Conservation (phyloP, 2,329 filamentous ascomycete genomes). For the Alternaria solani region DNA sequence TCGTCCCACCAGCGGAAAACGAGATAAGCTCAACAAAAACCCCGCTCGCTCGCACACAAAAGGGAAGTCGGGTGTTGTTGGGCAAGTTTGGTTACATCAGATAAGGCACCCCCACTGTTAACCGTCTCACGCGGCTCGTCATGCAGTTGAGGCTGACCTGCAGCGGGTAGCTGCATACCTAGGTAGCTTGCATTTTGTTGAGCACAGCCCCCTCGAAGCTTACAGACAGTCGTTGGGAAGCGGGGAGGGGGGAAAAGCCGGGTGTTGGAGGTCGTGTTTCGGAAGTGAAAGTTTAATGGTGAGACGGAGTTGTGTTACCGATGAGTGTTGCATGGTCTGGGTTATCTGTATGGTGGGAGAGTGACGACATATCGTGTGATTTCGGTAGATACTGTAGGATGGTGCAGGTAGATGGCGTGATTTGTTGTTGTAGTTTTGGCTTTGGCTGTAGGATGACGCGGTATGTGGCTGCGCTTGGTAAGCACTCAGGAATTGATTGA, state of each 20-base stretch:
- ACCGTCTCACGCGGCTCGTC: background rate
- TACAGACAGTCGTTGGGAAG: background rate
- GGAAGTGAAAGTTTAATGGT: background rate
- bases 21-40: conserved; percentile 13
- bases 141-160: conserved; percentile 14
- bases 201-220: background rate
- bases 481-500: background rate
- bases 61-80: background rate
- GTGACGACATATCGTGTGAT: background rate
- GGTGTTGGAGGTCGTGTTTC: background rate
- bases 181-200: background rate
- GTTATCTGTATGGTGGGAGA: background rate
- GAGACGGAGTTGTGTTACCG: background rate
- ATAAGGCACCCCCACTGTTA: background rate
- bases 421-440: background rate
- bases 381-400: background rate
- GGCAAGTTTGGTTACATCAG: background rate
- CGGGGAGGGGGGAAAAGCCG: background rate
- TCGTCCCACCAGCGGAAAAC: too few relatives aligned
- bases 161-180: conserved; percentile 15
- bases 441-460: background rate
- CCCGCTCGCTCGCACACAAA: background rate
- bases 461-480: background rate
- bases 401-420: background rate
- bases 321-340: background rate